These are phyloP conservation scores for Hyaloscypha hepaticicola DNA, from an alignment of 495 filamentous ascomycete genomes.

Conservation along the genomic window DNA sequence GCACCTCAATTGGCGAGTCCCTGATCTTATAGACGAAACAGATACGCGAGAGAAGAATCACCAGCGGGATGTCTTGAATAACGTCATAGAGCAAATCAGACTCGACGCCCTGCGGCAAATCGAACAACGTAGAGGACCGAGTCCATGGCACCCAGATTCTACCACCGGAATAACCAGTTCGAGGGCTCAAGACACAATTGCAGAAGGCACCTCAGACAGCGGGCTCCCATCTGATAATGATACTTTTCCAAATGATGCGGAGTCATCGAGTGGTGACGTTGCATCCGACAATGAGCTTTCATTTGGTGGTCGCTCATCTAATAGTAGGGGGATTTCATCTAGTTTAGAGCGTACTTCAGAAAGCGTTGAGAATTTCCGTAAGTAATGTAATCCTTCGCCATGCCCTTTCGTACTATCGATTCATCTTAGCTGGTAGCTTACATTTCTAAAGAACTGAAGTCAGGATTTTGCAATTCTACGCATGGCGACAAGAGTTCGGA, in stretches of 20 bases:
- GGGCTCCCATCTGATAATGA: too few relatives aligned
- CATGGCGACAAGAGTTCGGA: slow-evolving; percentile 15
- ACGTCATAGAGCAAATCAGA: slow-evolving; percentile 29
- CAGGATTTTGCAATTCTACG: slow-evolving; percentile 7
- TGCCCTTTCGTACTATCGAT: neutral
- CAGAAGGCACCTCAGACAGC: neutral
- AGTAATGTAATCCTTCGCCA: neutral
- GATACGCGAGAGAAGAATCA: slow-evolving; percentile 17
- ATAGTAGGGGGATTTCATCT: too few relatives aligned
- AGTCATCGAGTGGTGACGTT: too few relatives aligned
- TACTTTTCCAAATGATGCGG: too few relatives aligned
- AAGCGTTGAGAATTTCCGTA: neutral
- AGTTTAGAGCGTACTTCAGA: too few relatives aligned
- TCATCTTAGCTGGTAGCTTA: slow-evolving; percentile 10
- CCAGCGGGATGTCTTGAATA: slow-evolving; percentile 28
- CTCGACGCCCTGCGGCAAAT: slow-evolving; percentile 24
- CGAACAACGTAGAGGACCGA: slow-evolving; percentile 19
- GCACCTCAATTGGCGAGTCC: slow-evolving; percentile 33
- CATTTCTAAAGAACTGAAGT: slow-evolving; percentile 11
- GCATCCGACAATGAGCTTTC: too few relatives aligned
- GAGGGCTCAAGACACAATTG: neutral
- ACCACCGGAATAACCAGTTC: slow-evolving; percentile 22
- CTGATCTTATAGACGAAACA: slow-evolving; percentile 13
- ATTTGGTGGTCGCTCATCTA: too few relatives aligned
- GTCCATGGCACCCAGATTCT: slow-evolving; percentile 33